These are phyloP conservation scores for Leccinum boreale DNA, from an alignment of 768 basidiomycete genomes.

Conservation along the genomic window DNA sequence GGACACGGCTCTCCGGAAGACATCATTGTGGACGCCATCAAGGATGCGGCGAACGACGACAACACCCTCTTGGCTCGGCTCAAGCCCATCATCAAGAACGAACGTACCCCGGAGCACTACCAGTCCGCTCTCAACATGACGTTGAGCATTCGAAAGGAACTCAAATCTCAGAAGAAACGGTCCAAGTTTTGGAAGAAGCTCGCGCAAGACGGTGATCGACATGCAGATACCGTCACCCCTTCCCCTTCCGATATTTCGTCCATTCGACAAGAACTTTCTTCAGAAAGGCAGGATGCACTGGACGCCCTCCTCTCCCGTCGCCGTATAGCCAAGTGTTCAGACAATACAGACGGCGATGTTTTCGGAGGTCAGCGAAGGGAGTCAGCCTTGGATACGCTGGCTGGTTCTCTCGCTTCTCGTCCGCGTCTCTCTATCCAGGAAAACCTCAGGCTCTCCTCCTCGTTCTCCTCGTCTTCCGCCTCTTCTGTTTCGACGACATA, in stretches of 20 bases:
- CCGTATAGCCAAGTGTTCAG: slow-evolving; percentile 11
- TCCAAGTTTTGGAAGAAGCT: slow-evolving; percentile 46
- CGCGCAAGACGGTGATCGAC: slow-evolving; percentile 32
- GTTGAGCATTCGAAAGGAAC: slow-evolving; percentile 42
- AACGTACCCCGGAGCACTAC: slow-evolving; percentile 42
- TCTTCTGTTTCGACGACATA: slow-evolving; percentile 23
- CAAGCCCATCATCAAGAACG: slow-evolving; percentile 32
- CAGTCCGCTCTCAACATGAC: slow-evolving; percentile 44
- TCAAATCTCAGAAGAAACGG: slow-evolving; percentile 41
- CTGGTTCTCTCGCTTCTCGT: slow-evolving; percentile 21
- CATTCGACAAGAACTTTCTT: slow-evolving; percentile 22
- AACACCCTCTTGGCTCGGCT: slow-evolving; percentile 43
- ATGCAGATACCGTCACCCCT: slow-evolving; percentile 24
- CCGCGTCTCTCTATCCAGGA: slow-evolving; percentile 20
- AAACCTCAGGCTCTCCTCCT: slow-evolving; percentile 12
- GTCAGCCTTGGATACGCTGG: slow-evolving; percentile 18
- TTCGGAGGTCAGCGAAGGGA: slow-evolving; percentile 20
- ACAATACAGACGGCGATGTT: slow-evolving; percentile 19
- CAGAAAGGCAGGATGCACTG: slow-evolving; percentile 33
- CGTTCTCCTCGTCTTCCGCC: slow-evolving; percentile 16
- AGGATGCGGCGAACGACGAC: slow-evolving; percentile 37
- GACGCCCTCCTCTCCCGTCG: slow-evolving; percentile 35
- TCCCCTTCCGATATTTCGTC: slow-evolving; percentile 32
- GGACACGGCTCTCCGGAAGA: slow-evolving; percentile 37
- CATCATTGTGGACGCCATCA: slow-evolving; percentile 42